phyloP scores from a whole-genome alignment of 345 rosid species.

The Camelina sativa region DNA sequence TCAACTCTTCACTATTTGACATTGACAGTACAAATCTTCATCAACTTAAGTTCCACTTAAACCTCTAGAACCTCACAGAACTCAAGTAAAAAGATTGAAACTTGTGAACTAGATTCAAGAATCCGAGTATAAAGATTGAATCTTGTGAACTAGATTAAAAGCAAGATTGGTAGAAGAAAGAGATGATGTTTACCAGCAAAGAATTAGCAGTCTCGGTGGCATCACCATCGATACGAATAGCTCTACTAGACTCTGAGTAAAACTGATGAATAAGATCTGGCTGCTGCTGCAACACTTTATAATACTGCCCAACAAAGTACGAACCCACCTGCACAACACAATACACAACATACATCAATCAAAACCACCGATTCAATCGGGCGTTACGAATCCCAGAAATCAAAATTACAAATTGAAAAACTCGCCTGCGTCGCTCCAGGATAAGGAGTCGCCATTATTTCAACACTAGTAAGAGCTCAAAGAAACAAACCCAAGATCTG shows the following conservation, averaged over 20 bases:
- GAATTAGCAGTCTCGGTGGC: conserved; percentile 65
- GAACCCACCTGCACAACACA: conserved; percentile 73
- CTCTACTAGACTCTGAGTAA: conserved; percentile 70
- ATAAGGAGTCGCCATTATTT: conserved; percentile 63
- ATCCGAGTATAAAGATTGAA: not conserved
- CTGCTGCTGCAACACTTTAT: conserved; percentile 78
- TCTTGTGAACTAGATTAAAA: not conserved
- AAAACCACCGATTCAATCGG: not conserved
- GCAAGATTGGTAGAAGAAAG: not conserved
- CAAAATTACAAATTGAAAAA: not conserved
- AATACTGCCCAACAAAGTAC: conserved; percentile 92
- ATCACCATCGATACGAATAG: conserved; percentile 84
- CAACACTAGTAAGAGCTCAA: conserved; percentile 24
- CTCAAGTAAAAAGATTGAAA: not conserved
- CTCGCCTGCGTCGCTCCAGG: conserved; percentile 73
- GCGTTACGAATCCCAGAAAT: not conserved
- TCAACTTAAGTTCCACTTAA: not conserved
- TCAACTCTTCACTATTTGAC: not conserved
- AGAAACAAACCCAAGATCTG: conserved; percentile 29
- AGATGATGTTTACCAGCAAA: conserved; percentile 58
- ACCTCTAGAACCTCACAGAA: not conserved
- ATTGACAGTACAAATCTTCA: conserved; percentile 16
- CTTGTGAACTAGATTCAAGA: not conserved
- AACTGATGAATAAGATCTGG: conserved; percentile 92
- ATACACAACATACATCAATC: too few relatives aligned